Base-by-base conservation (phyloP, 768 basidiomycete genomes). In the Boletellus ananiceps region DNA sequence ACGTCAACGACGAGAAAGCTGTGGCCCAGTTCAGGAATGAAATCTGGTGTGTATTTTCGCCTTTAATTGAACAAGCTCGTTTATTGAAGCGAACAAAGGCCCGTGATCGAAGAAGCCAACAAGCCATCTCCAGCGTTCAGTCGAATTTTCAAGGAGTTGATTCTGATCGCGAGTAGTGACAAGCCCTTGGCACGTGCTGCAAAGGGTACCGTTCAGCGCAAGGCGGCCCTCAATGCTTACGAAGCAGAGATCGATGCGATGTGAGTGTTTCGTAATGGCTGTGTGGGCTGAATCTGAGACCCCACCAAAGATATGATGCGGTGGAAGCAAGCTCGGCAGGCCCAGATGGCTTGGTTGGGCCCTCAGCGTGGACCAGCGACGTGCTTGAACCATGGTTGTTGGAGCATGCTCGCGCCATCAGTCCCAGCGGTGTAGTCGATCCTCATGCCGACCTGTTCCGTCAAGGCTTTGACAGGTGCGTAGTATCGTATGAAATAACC, bases 111-210 rank as follows among this genome's bases (percentile, higher is more conserved):
- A 16, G 69, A 73, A 21, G 75, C 73, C 0, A 77, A 77, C 49
- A 52, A 43, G 14, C 50, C 52, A 0, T 65, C 73, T 0, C 75
- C 74, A 0, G 58, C 69, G 0, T 74, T 71, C 39, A 73, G 72
- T 31, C 61, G 70, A 8, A 66, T 77, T 6, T 77, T 73, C 67
- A 76, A 74, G 59, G 74, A 80, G 56, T 74, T 79, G 77, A 78
- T 80, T 36, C 31, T 79, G 13, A 58, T 78, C 13, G 61, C 76
- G 0, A 52, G 57, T 0, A 40, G 61, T 23, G 62, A 57, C 0
- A 76, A 75, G 48, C 78, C 77, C 0, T 55, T 80, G 23, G 57
- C 61, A 11, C 67, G 72, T 37, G 63, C 76, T 1, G 65, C 59
- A 0, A 69, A 69, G 37, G 67, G 61, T 2, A 66, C 57, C 4